Conservation (phyloP, 2,329 filamentous ascomycete species). For the Alternaria sp. region DNA sequence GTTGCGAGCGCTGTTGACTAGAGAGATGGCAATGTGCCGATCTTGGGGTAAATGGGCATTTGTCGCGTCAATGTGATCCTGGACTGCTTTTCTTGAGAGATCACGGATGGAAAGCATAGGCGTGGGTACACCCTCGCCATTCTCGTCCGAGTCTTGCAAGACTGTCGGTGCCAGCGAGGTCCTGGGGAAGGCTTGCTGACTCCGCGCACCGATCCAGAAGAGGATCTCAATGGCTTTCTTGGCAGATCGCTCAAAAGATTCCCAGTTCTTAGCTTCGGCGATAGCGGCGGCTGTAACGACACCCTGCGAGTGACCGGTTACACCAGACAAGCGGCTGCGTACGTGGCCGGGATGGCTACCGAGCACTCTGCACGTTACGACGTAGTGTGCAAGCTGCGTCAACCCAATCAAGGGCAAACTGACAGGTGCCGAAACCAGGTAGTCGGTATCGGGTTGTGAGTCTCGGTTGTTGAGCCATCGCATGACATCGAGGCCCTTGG, state of each 20-base stretch:
- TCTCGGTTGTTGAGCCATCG: slow-evolving; percentile 90
- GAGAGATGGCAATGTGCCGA: slow-evolving; percentile 91
- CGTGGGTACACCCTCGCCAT: slow-evolving; percentile 93
- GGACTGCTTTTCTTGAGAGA: slow-evolving; percentile 83
- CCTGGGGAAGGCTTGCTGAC: slow-evolving; percentile 94
- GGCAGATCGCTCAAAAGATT: slow-evolving; percentile 82
- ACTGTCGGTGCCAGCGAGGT: slow-evolving; percentile 91
- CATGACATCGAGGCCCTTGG: slow-evolving; percentile 95
- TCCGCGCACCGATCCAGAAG: slow-evolving; percentile 98
- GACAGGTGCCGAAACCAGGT: slow-evolving; percentile 61
- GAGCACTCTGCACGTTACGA: slow-evolving; percentile 89
- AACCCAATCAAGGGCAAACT: slow-evolving; percentile 96
- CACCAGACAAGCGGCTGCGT: slow-evolving; percentile 81
- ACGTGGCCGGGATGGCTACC: slow-evolving; percentile 89
- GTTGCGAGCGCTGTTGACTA: slow-evolving; percentile 96
- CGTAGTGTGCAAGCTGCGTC: slow-evolving; percentile 94
- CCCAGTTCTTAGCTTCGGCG: slow-evolving; percentile 90
- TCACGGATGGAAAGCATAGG: slow-evolving; percentile 98
- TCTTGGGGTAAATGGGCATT: slow-evolving; percentile 95
- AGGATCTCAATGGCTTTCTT: slow-evolving; percentile 86
- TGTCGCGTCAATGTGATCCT: slow-evolving; percentile 95
- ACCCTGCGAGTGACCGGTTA: slow-evolving; percentile 96
- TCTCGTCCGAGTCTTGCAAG: slow-evolving; percentile 89
- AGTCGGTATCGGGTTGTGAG: slow-evolving; percentile 89
- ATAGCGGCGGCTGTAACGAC: slow-evolving; percentile 92